Evolutionary conservation across 345 rosid species (phyloP).

Genomic region (Citrus glauca): DNA sequence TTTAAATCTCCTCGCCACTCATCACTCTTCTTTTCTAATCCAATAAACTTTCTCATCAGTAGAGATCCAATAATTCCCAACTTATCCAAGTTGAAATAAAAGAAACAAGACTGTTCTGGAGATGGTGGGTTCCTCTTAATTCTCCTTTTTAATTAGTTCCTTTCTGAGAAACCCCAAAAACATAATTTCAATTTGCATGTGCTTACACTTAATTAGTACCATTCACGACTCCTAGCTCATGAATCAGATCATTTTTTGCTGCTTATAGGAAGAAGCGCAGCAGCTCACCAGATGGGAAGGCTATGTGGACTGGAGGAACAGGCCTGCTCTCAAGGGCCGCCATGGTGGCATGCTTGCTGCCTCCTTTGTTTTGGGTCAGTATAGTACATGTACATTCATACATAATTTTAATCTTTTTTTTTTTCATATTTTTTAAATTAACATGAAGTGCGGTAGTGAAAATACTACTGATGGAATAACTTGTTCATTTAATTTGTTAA

Average conservation of each 20-base stretch:
- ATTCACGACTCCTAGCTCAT: too few relatives aligned
- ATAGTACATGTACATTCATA: too few relatives aligned
- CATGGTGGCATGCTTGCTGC: constrained; percentile 84
- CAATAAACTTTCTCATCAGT: background rate
- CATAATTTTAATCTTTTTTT: background rate
- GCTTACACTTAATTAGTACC: background rate
- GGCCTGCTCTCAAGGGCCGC: constrained; percentile 51
- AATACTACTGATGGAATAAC: too few relatives aligned
- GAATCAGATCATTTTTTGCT: too few relatives aligned
- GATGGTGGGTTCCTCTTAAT: constrained; percentile 53
- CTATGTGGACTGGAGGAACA: constrained; percentile 71
- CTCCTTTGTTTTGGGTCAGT: constrained; percentile 59
- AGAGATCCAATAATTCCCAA: constrained; percentile 21
- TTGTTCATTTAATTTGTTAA: too few relatives aligned
- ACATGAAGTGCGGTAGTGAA: background rate
- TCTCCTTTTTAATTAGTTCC: background rate
- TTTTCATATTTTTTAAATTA: too few relatives aligned
- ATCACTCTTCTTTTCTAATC: constrained; percentile 29
- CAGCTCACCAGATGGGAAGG: constrained; percentile 61
- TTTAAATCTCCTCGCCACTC: constrained; percentile 40
- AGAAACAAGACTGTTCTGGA: background rate
- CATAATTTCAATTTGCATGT: background rate
- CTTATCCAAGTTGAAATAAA: constrained; percentile 1
- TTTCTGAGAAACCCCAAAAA: background rate
- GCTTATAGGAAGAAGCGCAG: constrained; percentile 47